Conservation (phyloP, 371 early-diverging fungal species). For the Mortierella polycephala region DNA sequence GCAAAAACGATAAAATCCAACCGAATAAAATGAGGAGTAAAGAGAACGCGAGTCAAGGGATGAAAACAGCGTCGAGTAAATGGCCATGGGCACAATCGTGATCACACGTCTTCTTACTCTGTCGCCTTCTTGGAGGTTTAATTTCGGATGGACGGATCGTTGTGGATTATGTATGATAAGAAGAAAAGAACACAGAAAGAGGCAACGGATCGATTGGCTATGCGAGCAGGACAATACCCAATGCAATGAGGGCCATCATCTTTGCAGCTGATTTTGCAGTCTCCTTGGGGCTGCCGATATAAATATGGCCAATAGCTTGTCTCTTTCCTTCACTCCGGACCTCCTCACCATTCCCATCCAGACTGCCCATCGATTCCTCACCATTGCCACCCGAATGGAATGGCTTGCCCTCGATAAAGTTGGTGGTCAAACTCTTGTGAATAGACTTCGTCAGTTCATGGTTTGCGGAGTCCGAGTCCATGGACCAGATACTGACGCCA, state of each 20-base stretch:
- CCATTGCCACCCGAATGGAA: neutral
- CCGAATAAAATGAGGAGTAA: too few relatives aligned
- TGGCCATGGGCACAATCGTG: too few relatives aligned
- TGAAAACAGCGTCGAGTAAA: too few relatives aligned
- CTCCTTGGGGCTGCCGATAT: neutral
- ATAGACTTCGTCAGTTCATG: conserved; percentile 44
- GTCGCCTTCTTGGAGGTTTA: too few relatives aligned
- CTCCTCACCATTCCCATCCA: neutral
- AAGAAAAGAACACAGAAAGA: conserved; percentile 1
- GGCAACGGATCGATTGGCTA: neutral
- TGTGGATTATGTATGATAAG: too few relatives aligned
- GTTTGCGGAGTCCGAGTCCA: conserved; percentile 47
- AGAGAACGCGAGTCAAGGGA: too few relatives aligned
- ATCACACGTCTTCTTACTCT: too few relatives aligned
- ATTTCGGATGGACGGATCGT: too few relatives aligned
- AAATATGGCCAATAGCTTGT: neutral
- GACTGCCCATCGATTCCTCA: too few relatives aligned
- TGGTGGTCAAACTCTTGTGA: conserved; percentile 25
- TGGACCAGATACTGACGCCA: conserved; percentile 53
- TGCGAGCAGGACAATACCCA: conserved; percentile 34
- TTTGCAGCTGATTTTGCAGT: conserved; percentile 9
- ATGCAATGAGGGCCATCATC: conserved; percentile 21
- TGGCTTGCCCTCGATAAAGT: conserved; percentile 14
- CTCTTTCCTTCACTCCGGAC: neutral
- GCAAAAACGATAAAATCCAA: too few relatives aligned